Evolutionary conservation across 768 basidiomycete species (phyloP), one percentile per base, ranked within the genome.

Genomic region (Auriscalpium orientale): DNA sequence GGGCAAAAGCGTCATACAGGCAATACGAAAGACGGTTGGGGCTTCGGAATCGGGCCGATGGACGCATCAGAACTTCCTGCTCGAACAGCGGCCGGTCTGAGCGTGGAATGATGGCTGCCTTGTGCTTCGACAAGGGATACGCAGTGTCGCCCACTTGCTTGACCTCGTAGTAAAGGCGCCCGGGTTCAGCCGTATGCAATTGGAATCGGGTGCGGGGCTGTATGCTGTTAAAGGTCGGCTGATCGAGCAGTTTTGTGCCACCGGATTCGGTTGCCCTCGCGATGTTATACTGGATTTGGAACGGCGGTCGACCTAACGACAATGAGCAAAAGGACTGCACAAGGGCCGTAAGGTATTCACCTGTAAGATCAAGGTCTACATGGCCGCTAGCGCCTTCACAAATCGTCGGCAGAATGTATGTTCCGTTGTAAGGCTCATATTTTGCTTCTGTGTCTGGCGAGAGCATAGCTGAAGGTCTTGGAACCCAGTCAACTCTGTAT

Each of bases 211-310:
- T 87, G 44, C 80, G 79, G 10, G 82, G 77, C 62, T 91, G 89
- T 43, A 93, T 90, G 66, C 91, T 91, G 69, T 85, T 91, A 73
- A 93, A 87, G 1, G 81, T 84, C 1, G 87, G 85, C 60, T 90
- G 87, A 56, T 85, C 88, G 34, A 89, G 72, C 48, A 91, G 76
- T 58, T 76, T 81, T 2, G 83, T 87, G 7, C 82, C 85, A 4
- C 89, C 87, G 16, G 74, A 73, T 9, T 85, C 87, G 53, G 74
- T 78, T 51, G 84, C 78, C 66, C 81, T 79, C 1, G 87, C 90
- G 53, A 92, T 82, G 61, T 91, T 89, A 70, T 95, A 97, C 79
- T 82, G 86, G 59, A 95, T 84, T 67, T 95, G 87, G 80, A 95
- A 98, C 0, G 94, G 94, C n/a, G 91, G 85, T 20, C 85, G 83